phyloP scores from a whole-genome alignment of 2,329 filamentous ascomycete genomes.

The Verticillium dahliae region DNA sequence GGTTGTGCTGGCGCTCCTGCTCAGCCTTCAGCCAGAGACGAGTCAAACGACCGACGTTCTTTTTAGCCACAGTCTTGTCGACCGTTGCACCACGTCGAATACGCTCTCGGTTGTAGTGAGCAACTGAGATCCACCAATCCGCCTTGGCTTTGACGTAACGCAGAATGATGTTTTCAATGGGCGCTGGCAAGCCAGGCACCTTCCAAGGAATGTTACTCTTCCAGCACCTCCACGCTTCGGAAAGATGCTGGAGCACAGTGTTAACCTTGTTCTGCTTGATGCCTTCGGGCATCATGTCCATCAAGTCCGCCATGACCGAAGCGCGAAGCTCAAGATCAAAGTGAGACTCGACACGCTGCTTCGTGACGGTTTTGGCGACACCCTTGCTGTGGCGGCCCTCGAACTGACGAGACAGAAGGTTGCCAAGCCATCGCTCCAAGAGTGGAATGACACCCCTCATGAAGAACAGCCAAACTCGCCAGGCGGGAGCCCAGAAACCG shows the following conservation, averaged over 20 bases:
- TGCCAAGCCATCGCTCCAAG: constrained; percentile 94
- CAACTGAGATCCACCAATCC: constrained; percentile 99
- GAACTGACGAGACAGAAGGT: constrained; percentile 92
- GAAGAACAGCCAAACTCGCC: constrained; percentile 99
- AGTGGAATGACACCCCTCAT: constrained; percentile 97
- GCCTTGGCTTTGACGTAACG: constrained; percentile 99
- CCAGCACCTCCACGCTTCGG: constrained; percentile 98
- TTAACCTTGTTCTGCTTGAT: constrained; percentile 99
- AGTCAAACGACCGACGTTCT: constrained; percentile 92
- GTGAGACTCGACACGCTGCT: constrained; percentile 97
- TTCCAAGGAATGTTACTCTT: constrained; percentile 99
- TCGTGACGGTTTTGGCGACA: constrained; percentile 97
- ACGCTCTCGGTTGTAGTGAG: constrained; percentile 96
- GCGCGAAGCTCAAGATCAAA: constrained; percentile 96
- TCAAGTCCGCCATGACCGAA: constrained; percentile 96
- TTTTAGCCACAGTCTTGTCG: constrained; percentile 98
- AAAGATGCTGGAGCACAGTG: constrained; percentile 92
- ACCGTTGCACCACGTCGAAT: constrained; percentile 95
- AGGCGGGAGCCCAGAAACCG: constrained; percentile 98
- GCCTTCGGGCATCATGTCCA: constrained; percentile 99
- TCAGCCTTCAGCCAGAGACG: constrained; percentile 96
- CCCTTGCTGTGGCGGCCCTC: constrained; percentile 98
- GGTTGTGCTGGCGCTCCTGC: constrained; percentile 97
- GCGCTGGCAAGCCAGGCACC: constrained; percentile 89
- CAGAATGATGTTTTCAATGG: constrained; percentile 97